Evolutionary conservation across 2,329 filamentous ascomycete species (phyloP).

Genomic region (Fusarium sarcochroum): DNA sequence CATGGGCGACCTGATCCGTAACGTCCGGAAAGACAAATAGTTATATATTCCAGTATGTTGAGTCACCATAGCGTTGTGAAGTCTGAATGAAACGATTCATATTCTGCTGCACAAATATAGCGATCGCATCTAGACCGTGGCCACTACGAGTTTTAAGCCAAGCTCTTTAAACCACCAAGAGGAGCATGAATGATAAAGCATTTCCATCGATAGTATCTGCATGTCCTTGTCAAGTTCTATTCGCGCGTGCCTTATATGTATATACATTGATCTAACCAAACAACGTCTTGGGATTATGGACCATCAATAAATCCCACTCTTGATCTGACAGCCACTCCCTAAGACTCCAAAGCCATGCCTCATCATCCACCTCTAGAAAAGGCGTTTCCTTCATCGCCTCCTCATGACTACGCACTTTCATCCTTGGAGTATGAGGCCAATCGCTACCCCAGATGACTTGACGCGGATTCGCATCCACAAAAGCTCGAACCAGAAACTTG

Average conservation of each 20-base stretch:
- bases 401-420: conserved; percentile 53
- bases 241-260: not conserved
- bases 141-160: too few species aligned
- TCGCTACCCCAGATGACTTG: conserved; percentile 57
- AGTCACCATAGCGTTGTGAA: too few species aligned
- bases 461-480: conserved; percentile 52
- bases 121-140: too few species aligned
- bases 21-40: conserved; percentile 25
- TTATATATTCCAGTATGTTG: not conserved
- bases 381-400: conserved; percentile 53
- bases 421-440: conserved; percentile 56
- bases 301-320: conserved; percentile 44
- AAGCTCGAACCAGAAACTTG: conserved; percentile 48
- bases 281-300: conserved; percentile 25
- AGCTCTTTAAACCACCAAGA: too few species aligned
- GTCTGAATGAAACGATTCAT: too few species aligned
- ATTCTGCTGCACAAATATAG: too few species aligned
- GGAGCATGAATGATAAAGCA: too few species aligned
- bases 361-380: conserved; percentile 44
- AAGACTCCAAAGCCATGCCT: conserved; percentile 42
- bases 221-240: not conserved
- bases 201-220: too few species aligned
- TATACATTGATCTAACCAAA: conserved; percentile 8
- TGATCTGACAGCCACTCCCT: conserved; percentile 44
- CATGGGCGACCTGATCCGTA: not conserved